phyloP scores from a whole-genome alignment of 305 asterid genomes.

The Andrographis paniculata region DNA sequence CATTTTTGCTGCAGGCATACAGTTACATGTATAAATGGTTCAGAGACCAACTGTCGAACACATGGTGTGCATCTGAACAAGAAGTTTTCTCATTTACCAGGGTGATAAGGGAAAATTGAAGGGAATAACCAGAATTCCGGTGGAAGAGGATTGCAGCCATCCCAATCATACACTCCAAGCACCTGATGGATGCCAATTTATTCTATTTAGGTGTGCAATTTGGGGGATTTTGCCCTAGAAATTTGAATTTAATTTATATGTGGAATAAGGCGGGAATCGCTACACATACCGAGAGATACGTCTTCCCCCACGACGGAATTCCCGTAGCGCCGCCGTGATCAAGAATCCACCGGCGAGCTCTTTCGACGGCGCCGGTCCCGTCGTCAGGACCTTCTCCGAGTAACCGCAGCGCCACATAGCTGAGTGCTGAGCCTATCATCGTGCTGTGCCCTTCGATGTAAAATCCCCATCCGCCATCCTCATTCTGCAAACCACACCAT shows the following conservation, averaged over 20 bases:
- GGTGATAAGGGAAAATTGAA: constrained; percentile 59
- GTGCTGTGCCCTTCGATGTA: constrained; percentile 84
- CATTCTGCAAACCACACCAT: too few relatives aligned
- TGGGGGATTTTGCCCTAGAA: background rate
- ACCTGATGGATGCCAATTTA: constrained; percentile 27
- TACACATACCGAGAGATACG: constrained; percentile 55
- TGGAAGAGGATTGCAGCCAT: constrained; percentile 78
- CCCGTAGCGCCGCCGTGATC: constrained; percentile 74
- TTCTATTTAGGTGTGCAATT: too few relatives aligned
- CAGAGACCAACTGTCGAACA: constrained; percentile 13
- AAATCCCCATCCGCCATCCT: constrained; percentile 93
- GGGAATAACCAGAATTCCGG: constrained; percentile 84
- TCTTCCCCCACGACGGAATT: constrained; percentile 80
- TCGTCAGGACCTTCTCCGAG: constrained; percentile 58
- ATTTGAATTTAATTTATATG: background rate
- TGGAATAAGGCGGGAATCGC: background rate
- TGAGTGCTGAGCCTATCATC: constrained; percentile 70
- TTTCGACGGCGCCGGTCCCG: constrained; percentile 38
- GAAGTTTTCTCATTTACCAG: too few relatives aligned
- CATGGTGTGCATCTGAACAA: background rate
- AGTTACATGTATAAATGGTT: background rate
- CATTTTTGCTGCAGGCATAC: constrained; percentile 58
- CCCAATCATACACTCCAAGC: constrained; percentile 75
- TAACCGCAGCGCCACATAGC: constrained; percentile 50
- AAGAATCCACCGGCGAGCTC: constrained; percentile 65